phyloP scores from a whole-genome alignment of 179 eudicot genomes.

The Camellia oleifera region DNA sequence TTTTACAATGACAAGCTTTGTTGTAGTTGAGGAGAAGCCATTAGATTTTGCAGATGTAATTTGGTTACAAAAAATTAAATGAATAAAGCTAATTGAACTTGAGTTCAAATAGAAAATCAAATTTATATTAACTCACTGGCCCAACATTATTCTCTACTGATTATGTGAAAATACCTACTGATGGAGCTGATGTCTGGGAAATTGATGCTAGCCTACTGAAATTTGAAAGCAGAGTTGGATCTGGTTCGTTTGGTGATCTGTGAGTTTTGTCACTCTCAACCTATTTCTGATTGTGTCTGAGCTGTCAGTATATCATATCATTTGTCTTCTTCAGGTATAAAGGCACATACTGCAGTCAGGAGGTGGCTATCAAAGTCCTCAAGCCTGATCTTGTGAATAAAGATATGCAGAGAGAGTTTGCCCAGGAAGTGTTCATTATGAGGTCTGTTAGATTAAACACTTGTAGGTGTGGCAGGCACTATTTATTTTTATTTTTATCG shows the following conservation, averaged over 20 bases:
- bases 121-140: no score
- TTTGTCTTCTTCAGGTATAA: slow-evolving; percentile 47
- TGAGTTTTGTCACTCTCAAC: slow-evolving; percentile 18
- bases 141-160: slow-evolving; percentile 7
- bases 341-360: slow-evolving; percentile 63
- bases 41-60: no score
- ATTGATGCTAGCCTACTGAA: slow-evolving; percentile 29
- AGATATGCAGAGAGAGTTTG: slow-evolving; percentile 61
- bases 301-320: not conserved
- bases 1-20: no score
- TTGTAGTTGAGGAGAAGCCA: no score
- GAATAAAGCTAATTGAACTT: no score
- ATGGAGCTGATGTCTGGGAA: slow-evolving; percentile 41
- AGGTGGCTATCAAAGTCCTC: slow-evolving; percentile 71
- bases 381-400: slow-evolving; percentile 50
- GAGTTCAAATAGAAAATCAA: no score
- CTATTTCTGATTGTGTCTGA: slow-evolving; percentile 4
- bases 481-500: not conserved
- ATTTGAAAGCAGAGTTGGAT: slow-evolving; percentile 31
- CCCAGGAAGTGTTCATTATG: slow-evolving; percentile 77
- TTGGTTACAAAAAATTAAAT: no score
- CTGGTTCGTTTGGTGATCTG: slow-evolving; percentile 41
- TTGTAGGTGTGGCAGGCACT: not conserved
- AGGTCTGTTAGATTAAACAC: slow-evolving; percentile 38
- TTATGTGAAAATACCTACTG: slow-evolving; percentile 36